These are phyloP conservation scores for Nothophoma quercina DNA, from an alignment of 2,329 filamentous ascomycete genomes.

Conservation along the genomic window DNA sequence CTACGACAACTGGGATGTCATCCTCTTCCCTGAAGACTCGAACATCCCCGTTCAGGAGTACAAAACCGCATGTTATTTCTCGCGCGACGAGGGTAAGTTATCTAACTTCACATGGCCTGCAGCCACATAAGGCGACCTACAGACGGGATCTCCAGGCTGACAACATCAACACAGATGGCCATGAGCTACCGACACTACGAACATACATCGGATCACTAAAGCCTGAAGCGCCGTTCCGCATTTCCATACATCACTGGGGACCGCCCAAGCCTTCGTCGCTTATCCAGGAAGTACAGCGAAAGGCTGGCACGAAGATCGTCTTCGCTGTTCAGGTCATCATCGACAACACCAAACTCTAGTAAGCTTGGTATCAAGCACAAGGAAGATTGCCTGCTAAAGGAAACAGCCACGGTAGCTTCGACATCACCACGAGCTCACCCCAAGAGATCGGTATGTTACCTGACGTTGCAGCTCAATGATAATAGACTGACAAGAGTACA, in stretches of 20 bases:
- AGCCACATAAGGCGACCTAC: background rate
- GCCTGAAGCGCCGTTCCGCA: constrained; percentile 40
- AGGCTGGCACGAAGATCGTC: constrained; percentile 34
- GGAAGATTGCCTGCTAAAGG: constrained; percentile 34
- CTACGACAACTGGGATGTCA: constrained; percentile 85
- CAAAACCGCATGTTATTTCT: constrained; percentile 76
- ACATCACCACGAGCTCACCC: constrained; percentile 36
- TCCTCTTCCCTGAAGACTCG: constrained; percentile 74
- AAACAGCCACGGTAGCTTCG: constrained; percentile 40
- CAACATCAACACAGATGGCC: constrained; percentile 31
- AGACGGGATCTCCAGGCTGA: constrained; percentile 1
- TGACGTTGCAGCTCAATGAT: background rate
- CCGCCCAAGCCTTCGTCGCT: constrained; percentile 33
- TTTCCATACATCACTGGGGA: constrained; percentile 48
- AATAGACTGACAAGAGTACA: constrained; percentile 6
- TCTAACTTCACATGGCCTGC: background rate
- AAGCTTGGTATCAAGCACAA: constrained; percentile 8
- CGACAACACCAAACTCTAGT: constrained; percentile 42
- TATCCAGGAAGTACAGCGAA: constrained; percentile 36
- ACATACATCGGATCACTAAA: constrained; percentile 41
- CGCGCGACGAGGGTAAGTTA: constrained; percentile 54
- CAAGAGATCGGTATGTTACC: constrained; percentile 40
- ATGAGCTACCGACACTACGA: constrained; percentile 39
- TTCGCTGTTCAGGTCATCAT: constrained; percentile 41
- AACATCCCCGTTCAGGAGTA: constrained; percentile 82